Percentiles rank a stretch among this genome's conserved stretches.
These are phyloP conservation scores for Alternaria rosae DNA, from an alignment of 2,329 filamentous ascomycete genomes.

Conservation along the genomic window DNA sequence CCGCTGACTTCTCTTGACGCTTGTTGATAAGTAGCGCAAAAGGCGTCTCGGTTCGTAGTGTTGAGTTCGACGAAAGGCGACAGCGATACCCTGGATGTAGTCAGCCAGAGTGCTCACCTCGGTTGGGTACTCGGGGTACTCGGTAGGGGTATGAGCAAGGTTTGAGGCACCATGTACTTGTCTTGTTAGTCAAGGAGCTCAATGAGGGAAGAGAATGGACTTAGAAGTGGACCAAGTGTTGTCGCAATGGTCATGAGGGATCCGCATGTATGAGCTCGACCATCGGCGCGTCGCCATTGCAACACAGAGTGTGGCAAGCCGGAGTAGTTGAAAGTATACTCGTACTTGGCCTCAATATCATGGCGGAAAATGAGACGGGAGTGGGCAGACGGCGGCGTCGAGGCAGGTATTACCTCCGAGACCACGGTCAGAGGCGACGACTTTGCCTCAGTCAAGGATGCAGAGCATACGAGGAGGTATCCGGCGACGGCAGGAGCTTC, in stretches of 20 bases:
- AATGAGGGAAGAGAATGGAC: background rate
- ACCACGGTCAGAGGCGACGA: background rate
- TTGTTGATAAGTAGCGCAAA: no score
- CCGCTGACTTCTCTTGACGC: no score
- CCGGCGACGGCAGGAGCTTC: background rate
- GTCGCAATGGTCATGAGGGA: background rate
- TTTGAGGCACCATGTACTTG: background rate
- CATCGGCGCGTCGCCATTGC: background rate
- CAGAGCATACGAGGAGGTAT: background rate
- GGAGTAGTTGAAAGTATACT: background rate
- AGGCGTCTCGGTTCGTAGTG: background rate
- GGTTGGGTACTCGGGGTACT: background rate
- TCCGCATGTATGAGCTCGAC: background rate
- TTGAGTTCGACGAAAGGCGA: background rate
- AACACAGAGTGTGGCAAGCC: background rate
- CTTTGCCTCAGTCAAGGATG: background rate
- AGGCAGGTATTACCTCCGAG: background rate
- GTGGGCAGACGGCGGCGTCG: background rate
- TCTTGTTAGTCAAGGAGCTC: background rate
- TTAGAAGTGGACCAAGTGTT: background rate
- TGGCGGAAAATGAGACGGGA: background rate
- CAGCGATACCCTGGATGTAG: background rate
- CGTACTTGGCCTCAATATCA: background rate
- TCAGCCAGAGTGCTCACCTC: background rate
- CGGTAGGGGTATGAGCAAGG: rapidly evolving